Evolutionary conservation across 306 rosid species (phyloP), one percentile per base, ranked within the genome.

Genomic region (Hylodesmum podocarpum): DNA sequence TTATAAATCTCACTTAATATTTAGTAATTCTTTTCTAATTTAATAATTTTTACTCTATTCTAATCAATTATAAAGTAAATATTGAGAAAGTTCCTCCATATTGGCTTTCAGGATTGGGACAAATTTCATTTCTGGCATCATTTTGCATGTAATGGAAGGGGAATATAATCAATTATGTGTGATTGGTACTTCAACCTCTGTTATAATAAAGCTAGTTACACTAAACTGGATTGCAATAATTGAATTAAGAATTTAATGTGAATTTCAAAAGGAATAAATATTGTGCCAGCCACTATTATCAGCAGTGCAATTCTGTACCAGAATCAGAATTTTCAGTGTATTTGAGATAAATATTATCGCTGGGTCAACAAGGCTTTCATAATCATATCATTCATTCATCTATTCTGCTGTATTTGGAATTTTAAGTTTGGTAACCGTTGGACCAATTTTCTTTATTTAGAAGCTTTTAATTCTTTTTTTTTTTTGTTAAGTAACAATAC

Each of bases 131-230:
- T 75, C 57, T 75, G 4, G 43, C 59, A 49, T 49, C 25, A 69
- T 27, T 68, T 49, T 80, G 58, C 76, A 43, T 57, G 59, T 73
- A 50, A 40, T 72, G 68, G 70, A 75, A 74, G 54, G 79, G 68
- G 78, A 80, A 41, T 80, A 34, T 18, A 21, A 34, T 36, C 73
- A 63, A 66, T 27, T 63, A 36, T 33, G 29, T 66, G 44, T n/a
- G 19, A 62, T 37, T 71, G 47, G 47, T 36, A 16, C 49, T 25
- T 76, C 16, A 16, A n/a, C 21, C 37, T 33, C 41, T 46, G 9
- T 24, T 67, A 40, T 21, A 43, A 57, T 22, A 33, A 50, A 66
- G 62, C 46, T 37, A 51, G 24, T 39, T 66, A 44, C 25, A 28
- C n/a, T 50, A 13, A 27, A 29, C 6, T 34, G 31, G 22, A 33